Percentiles rank a stretch among this genome's conserved stretches.
phyloP scores from a whole-genome alignment of 2,329 filamentous ascomycete genomes.

The Monosporascus sp. region DNA sequence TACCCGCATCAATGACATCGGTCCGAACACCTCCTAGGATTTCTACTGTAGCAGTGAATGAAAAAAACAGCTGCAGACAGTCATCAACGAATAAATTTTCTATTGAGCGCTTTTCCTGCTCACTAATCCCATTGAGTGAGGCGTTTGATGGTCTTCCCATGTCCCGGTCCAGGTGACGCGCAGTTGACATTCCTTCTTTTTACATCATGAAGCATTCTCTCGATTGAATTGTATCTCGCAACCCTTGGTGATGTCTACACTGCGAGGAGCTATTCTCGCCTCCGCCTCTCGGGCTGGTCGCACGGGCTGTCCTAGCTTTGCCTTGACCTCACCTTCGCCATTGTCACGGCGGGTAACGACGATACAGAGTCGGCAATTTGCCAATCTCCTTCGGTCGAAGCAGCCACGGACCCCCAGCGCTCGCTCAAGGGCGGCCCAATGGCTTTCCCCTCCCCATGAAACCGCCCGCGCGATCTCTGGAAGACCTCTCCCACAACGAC shows the following conservation, averaged over 20 bases:
- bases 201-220: not conserved
- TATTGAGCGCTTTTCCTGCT: not conserved
- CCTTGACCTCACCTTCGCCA: slow-evolving; percentile 2
- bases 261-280: slow-evolving; percentile 17
- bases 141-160: not conserved
- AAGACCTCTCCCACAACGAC: slow-evolving; percentile 43
- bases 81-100: not conserved
- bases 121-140: not conserved
- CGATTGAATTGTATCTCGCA: not conserved
- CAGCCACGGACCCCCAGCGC: slow-evolving; percentile 5
- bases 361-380: slow-evolving; percentile 13
- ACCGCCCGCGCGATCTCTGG: slow-evolving; percentile 43
- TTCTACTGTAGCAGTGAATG: too few species aligned
- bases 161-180: not conserved
- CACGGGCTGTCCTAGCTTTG: slow-evolving; percentile 11
- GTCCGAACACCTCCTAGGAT: too few species aligned
- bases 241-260: slow-evolving; percentile 12
- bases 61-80: too few species aligned
- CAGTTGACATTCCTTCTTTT: not conserved
- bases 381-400: slow-evolving; percentile 11
- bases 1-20: not conserved
- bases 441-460: slow-evolving; percentile 17
- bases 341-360: slow-evolving; percentile 3
- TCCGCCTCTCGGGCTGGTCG: slow-evolving; percentile 15
- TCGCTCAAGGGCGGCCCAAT: slow-evolving; percentile 9